Percentiles rank a stretch among this genome's conserved stretches.
Conservation (phyloP, 2,329 filamentous ascomycete species). For the Thelonectria blattea region DNA sequence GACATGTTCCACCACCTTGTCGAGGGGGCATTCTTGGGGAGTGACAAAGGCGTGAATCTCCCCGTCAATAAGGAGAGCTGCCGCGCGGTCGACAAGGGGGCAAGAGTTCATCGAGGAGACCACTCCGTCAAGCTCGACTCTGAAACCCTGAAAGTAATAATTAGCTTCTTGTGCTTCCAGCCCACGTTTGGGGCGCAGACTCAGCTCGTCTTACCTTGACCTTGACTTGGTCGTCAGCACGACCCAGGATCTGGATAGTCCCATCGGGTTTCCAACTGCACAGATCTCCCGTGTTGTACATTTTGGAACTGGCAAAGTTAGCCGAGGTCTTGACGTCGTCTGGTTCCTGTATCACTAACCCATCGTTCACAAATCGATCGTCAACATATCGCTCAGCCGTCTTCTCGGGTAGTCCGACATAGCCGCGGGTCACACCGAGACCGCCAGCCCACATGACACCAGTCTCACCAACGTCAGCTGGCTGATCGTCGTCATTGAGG, state of each 20-base stretch:
- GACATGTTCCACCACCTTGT: conserved; percentile 47
- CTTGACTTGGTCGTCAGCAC: conserved; percentile 66
- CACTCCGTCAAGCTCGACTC: conserved; percentile 66
- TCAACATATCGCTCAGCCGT: conserved; percentile 56
- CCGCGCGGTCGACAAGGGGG: conserved; percentile 52
- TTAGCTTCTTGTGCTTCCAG: neutral
- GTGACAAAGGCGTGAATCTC: conserved; percentile 59
- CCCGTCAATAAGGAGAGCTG: conserved; percentile 53
- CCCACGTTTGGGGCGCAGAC: no score
- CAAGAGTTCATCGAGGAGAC: conserved; percentile 53
- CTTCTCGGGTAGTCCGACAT: conserved; percentile 58
- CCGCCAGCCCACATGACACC: conserved; percentile 65
- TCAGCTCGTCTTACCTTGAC: conserved; percentile 50
- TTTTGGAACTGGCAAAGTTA: conserved; percentile 40
- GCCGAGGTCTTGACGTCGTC: neutral
- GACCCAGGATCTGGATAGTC: conserved; percentile 60
- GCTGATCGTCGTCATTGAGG: conserved; percentile 52
- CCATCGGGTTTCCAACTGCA: conserved; percentile 60
- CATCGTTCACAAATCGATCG: conserved; percentile 58
- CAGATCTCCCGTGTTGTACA: conserved; percentile 68
- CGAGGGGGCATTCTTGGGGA: conserved; percentile 41
- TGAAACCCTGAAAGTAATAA: conserved; percentile 52
- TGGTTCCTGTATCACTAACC: conserved; percentile 44
- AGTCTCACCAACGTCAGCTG: conserved; percentile 53
- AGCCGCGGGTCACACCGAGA: conserved; percentile 58